Percentiles rank a stretch among this genome's conserved stretches.
Conservation (phyloP, 2,329 filamentous ascomycete species). For the Cercospora brassicicola region DNA sequence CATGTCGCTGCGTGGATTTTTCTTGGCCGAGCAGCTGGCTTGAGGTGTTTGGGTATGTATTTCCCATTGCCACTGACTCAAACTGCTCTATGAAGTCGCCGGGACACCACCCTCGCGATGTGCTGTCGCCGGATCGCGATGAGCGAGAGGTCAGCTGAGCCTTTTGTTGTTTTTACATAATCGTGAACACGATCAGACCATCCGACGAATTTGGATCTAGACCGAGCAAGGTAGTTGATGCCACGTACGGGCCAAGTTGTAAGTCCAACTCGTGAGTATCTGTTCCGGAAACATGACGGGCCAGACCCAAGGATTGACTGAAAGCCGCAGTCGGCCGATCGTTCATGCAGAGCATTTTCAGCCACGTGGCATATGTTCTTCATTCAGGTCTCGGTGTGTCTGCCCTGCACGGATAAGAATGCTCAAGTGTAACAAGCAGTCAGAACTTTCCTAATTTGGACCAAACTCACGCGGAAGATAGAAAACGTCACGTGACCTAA, state of each 20-base stretch:
- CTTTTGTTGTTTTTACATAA: not conserved
- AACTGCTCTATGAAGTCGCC: not conserved
- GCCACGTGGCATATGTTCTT: not conserved
- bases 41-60: not conserved
- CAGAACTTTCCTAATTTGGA: not conserved
- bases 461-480: not conserved
- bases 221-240: not conserved
- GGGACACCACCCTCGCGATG: not conserved
- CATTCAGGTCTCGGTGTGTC: not conserved
- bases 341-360: not conserved
- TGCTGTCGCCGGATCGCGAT: not conserved
- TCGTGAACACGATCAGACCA: not conserved
- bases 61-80: not conserved
- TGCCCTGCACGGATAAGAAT: not conserved
- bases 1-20: not conserved
- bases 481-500: not conserved
- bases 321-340: not conserved
- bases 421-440: not conserved
- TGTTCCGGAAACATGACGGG: not conserved
- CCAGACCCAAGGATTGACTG: not conserved
- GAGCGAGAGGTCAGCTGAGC: not conserved
- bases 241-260: not conserved
- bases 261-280: not conserved
- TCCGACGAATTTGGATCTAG: not conserved
- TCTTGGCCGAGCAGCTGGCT: not conserved